Percentiles rank a stretch among this genome's conserved stretches.
These are phyloP conservation scores for Penicilliopsis zonata DNA, from an alignment of 495 filamentous ascomycete genomes.

Conservation along the genomic window DNA sequence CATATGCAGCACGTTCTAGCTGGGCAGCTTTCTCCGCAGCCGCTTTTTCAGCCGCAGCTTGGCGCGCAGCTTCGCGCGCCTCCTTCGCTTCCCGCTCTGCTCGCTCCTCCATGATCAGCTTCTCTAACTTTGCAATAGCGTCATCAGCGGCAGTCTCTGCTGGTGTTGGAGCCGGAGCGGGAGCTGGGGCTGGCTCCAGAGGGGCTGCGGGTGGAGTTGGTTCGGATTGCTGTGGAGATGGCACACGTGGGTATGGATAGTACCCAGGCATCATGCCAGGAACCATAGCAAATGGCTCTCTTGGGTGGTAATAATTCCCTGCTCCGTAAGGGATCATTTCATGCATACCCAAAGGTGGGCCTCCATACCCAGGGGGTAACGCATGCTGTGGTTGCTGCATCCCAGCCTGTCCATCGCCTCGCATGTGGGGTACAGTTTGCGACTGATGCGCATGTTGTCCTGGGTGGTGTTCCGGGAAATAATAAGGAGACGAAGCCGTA, in stretches of 20 bases:
- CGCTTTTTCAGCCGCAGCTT: conserved; percentile 30
- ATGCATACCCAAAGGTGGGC: conserved; percentile 21
- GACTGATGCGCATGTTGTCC: conserved; percentile 14
- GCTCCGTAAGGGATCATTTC: conserved; percentile 39
- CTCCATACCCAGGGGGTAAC: conserved; percentile 22
- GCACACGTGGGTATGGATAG: conserved; percentile 24
- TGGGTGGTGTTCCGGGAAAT: conserved; percentile 18
- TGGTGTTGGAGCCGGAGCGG: conserved; percentile 12
- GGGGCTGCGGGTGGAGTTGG: conserved; percentile 6
- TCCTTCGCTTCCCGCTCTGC: conserved; percentile 31
- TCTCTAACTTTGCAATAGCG: conserved; percentile 38
- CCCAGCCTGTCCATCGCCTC: conserved; percentile 18
- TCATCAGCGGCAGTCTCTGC: conserved; percentile 33
- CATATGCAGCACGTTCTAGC: conserved; percentile 30
- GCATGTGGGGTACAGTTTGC: conserved; percentile 12
- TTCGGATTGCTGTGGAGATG: conserved; percentile 21
- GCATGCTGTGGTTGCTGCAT: conserved; percentile 18
- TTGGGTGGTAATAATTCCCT: conserved; percentile 29
- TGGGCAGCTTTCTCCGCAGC: conserved; percentile 38
- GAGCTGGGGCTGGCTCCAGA: conserved; percentile 11
- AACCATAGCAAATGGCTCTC: conserved; percentile 27
- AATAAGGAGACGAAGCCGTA: conserved; percentile 23
- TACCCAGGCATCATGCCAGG: conserved; percentile 29
- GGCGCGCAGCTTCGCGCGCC: conserved; percentile 30
- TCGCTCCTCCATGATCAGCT: conserved; percentile 37